phyloP scores from a whole-genome alignment of 805 yeast species.

The Groenewaldozyma tartarivorans region DNA sequence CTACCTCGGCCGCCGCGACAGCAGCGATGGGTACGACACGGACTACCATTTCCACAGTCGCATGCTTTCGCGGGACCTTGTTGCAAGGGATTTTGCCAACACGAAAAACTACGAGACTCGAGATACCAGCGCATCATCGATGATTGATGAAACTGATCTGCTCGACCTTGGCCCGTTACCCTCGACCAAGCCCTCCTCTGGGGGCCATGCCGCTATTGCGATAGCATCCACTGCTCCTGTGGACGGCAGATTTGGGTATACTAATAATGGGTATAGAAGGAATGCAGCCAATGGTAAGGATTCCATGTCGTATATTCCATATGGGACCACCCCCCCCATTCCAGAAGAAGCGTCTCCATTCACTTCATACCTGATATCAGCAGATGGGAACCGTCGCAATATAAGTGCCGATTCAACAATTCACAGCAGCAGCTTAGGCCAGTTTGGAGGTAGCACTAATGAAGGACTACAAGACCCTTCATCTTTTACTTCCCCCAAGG shows the following conservation, averaged over 20 bases:
- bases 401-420: neutral
- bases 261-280: neutral
- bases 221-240: neutral
- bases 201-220: too few species aligned
- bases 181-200: neutral
- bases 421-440: neutral
- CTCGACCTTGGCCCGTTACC: constrained; percentile 15
- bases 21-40: neutral
- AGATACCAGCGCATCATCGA: constrained; percentile 8
- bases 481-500: constrained; percentile 9
- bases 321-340: constrained; percentile 20
- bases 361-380: constrained; percentile 18
- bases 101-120: constrained; percentile 1
- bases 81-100: constrained; percentile 1
- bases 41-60: neutral
- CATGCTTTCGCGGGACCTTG: constrained; percentile 1
- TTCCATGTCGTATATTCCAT: too few species aligned
- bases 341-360: constrained; percentile 23
- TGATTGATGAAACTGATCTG: constrained; percentile 19
- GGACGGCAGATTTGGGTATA: too few species aligned
- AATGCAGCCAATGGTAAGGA: neutral
- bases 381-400: neutral
- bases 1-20: constrained; percentile 1
- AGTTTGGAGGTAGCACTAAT: neutral
- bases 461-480: constrained; percentile 1